Conservation (phyloP, 441 rosid species). For the Populus trichocarpa region DNA sequence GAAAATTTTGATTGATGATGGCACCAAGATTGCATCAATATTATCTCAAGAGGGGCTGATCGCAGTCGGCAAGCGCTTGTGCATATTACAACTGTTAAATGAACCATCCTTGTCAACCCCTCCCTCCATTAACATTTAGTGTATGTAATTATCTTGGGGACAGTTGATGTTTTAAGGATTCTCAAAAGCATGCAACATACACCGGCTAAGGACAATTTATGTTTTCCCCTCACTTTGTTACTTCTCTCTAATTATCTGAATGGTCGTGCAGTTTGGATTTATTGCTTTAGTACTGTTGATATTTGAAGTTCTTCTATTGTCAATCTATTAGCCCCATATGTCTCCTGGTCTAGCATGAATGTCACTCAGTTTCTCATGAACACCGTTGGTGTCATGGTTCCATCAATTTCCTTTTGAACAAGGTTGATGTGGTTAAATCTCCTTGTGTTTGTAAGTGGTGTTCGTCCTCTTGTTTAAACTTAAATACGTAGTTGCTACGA, state of each 20-base stretch:
- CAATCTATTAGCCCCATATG: not conserved
- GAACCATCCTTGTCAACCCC: constrained; percentile 12
- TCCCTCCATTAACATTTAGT: constrained; percentile 9
- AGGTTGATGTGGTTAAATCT: not conserved
- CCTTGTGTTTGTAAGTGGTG: not conserved
- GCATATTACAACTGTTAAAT: constrained; percentile 14
- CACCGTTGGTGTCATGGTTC: not conserved
- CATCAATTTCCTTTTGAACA: not conserved
- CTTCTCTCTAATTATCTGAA: not conserved
- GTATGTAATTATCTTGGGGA: not conserved
- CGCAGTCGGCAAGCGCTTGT: constrained; percentile 8
- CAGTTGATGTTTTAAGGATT: constrained; percentile 1
- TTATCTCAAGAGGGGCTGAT: not conserved
- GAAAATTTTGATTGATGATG: constrained; percentile 18
- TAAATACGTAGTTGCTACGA: too few species aligned
- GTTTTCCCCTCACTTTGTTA: not conserved
- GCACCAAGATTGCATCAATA: constrained; percentile 15
- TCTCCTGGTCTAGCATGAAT: not conserved
- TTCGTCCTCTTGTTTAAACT: not conserved
- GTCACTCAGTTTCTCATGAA: not conserved
- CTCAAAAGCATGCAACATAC: not conserved
- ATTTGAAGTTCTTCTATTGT: not conserved
- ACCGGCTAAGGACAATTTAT: not conserved
- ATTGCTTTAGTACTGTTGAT: not conserved
- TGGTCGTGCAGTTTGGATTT: not conserved